Evolutionary conservation across 106 monocot species (phyloP).

Genomic region (Apostasia shenzhenica): DNA sequence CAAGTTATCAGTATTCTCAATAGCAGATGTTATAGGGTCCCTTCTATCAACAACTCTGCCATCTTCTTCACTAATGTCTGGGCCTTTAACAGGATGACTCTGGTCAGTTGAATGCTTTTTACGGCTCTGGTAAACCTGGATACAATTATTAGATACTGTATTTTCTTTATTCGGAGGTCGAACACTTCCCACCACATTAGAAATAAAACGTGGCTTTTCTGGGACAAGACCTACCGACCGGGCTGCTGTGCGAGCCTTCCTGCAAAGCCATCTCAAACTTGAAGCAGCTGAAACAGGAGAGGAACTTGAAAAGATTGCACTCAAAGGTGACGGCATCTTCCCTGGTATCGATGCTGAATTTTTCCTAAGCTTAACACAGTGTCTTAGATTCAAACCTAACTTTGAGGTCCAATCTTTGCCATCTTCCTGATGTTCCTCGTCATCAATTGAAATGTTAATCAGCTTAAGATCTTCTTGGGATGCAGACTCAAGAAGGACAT

Average conservation of each 20-base stretch:
- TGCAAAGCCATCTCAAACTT: conserved; percentile 57
- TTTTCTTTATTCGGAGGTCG: neutral
- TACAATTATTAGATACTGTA: neutral
- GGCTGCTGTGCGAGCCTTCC: conserved; percentile 58
- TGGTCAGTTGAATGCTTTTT: neutral
- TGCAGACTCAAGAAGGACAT: conserved; percentile 54
- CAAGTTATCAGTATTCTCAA: conserved; percentile 6
- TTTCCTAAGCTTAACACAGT: conserved; percentile 55
- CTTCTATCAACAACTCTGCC: neutral
- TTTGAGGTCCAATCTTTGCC: conserved; percentile 85
- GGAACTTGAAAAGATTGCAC: conserved; percentile 38
- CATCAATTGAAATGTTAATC: conserved; percentile 70
- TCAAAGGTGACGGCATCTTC: conserved; percentile 39
- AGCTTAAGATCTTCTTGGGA: conserved; percentile 52
- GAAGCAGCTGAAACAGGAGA: conserved; percentile 25
- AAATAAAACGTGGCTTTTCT: conserved; percentile 15
- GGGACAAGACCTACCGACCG: conserved; percentile 19
- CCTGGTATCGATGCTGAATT: conserved; percentile 39
- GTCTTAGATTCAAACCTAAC: conserved; percentile 64
- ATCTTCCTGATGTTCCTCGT: conserved; percentile 58
- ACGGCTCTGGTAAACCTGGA: conserved; percentile 14
- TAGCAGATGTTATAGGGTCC: conserved; percentile 1
- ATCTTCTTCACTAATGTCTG: neutral
- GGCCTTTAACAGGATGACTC: neutral
- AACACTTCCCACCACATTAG: neutral